These are phyloP conservation scores for Alopecurus myosuroides DNA, from an alignment of 176 grass and related monocot species.

Conservation along the genomic window DNA sequence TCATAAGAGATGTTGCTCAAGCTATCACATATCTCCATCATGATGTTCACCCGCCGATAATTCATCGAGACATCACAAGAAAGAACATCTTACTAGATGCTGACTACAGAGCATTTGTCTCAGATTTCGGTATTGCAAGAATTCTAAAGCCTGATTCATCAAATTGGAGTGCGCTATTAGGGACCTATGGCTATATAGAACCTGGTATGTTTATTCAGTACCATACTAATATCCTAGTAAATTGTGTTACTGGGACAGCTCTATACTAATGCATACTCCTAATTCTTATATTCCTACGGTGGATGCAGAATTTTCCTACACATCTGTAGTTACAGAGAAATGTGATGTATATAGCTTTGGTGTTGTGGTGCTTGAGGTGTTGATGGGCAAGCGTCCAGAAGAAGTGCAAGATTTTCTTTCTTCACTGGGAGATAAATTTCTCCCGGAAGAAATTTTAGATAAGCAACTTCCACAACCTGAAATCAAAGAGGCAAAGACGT, in stretches of 20 bases:
- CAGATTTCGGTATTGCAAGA: constrained; percentile 28
- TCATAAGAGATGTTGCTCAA: constrained; percentile 22
- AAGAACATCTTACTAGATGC: constrained; percentile 24
- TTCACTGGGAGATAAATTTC: background rate
- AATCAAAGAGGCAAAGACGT: background rate
- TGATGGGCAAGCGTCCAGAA: constrained; percentile 24
- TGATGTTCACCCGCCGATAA: constrained; percentile 14
- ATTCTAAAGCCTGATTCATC: constrained; percentile 15
- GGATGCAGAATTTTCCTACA: constrained; percentile 18
- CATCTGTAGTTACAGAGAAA: background rate
- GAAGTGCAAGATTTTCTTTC: background rate
- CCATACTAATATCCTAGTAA: background rate
- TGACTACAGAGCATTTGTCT: constrained; percentile 24
- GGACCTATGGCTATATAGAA: constrained; percentile 26
- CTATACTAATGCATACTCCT: background rate
- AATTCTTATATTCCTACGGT: background rate
- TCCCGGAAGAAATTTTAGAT: background rate
- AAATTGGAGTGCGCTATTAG: constrained; percentile 24
- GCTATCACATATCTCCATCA: constrained; percentile 25
- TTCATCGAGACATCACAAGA: constrained; percentile 25
- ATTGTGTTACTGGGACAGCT: background rate
- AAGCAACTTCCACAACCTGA: background rate
- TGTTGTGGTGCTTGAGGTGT: constrained; percentile 10
- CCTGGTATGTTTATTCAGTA: constrained; percentile 13
- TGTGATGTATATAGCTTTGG: constrained; percentile 32